Conservation (phyloP, 345 rosid genomes). For the Syzygium aqueum region DNA sequence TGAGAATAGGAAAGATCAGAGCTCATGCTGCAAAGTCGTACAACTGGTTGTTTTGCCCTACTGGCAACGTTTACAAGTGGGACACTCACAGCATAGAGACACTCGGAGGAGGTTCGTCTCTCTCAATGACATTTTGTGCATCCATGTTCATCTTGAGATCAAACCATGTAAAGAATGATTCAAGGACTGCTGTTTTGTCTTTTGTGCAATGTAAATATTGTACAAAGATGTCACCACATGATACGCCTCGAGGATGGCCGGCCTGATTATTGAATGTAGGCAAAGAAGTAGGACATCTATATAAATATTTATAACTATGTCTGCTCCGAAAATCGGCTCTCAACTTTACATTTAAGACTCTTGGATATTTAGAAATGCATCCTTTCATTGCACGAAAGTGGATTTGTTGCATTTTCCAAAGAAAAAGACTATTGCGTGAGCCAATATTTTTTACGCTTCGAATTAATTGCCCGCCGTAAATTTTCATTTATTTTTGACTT, state of each 20-base stretch:
- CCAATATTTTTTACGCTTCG: neutral
- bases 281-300: neutral
- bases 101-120: neutral
- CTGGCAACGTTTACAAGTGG: neutral
- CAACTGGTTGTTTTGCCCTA: neutral
- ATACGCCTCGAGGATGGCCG: neutral
- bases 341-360: neutral
- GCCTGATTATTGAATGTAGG: neutral
- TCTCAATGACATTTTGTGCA: neutral
- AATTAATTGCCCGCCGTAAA: neutral
- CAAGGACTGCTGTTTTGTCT: neutral
- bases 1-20: neutral
- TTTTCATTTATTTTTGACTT: neutral
- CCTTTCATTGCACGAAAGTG: neutral
- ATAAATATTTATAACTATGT: neutral
- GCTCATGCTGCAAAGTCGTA: neutral
- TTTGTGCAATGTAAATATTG: neutral
- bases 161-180: neutral
- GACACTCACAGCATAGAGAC: neutral
- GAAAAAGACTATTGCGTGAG: neutral
- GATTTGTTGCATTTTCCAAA: neutral
- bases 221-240: neutral
- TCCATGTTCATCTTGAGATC: neutral
- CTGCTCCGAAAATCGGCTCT: neutral
- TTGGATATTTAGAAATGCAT: neutral